Conservation (phyloP, 2,329 filamentous ascomycete genomes). For the Keithomyces neogunnii region DNA sequence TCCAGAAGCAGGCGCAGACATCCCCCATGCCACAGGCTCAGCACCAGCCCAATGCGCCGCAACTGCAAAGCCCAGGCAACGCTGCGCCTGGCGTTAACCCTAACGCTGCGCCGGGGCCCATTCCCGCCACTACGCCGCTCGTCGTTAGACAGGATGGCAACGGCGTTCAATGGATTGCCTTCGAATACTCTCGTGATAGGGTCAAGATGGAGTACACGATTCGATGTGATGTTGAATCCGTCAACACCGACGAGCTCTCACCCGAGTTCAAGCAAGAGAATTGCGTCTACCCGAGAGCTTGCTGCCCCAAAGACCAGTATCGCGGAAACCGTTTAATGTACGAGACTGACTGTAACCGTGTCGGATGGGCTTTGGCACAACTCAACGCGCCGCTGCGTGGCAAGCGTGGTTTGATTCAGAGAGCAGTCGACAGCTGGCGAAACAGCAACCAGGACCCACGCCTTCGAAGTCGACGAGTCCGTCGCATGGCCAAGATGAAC, state of each 20-base stretch:
- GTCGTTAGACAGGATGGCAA: slow-evolving; percentile 93
- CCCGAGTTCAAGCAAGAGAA: slow-evolving; percentile 96
- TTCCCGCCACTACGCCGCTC: slow-evolving; percentile 89
- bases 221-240: slow-evolving; percentile 92
- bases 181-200: slow-evolving; percentile 92
- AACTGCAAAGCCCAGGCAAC: slow-evolving; percentile 30
- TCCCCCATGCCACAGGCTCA: slow-evolving; percentile 32
- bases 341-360: slow-evolving; percentile 97
- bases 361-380: slow-evolving; percentile 97
- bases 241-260: slow-evolving; percentile 77
- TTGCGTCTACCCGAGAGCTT: slow-evolving; percentile 93
- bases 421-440: slow-evolving; percentile 95
- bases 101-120: slow-evolving; percentile 89
- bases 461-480: slow-evolving; percentile 81
- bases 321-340: slow-evolving; percentile 92
- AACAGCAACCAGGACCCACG: slow-evolving; percentile 97
- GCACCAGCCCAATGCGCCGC: slow-evolving; percentile 27
- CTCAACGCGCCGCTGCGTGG: slow-evolving; percentile 84
- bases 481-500: slow-evolving; percentile 93
- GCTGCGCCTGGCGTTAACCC: slow-evolving; percentile 57
- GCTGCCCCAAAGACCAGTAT: slow-evolving; percentile 92
- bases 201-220: slow-evolving; percentile 99
- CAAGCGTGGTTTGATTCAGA: slow-evolving; percentile 91
- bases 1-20: slow-evolving; percentile 44
- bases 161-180: slow-evolving; percentile 97